phyloP scores from a whole-genome alignment of 768 basidiomycete genomes.

The Scleroderma citrinum region DNA sequence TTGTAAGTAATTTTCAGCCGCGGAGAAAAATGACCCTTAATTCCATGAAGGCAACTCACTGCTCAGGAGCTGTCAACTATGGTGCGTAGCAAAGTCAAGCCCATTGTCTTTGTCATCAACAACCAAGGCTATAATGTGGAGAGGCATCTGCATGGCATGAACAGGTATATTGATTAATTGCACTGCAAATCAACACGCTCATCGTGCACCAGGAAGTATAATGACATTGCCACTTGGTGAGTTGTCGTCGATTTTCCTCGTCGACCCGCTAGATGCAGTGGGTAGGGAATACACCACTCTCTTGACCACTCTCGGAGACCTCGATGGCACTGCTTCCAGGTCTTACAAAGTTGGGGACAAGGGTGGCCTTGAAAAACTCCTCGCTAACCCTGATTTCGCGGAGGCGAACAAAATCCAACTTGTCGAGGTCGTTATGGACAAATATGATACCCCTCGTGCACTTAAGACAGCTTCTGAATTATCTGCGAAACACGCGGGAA shows the following conservation, averaged over 20 bases:
- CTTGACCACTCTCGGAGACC: constrained; percentile 53
- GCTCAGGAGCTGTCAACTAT: constrained; percentile 85
- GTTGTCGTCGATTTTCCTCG: constrained; percentile 5
- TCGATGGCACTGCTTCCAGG: constrained; percentile 40
- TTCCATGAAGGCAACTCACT: constrained; percentile 52
- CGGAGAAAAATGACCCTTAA: constrained; percentile 3
- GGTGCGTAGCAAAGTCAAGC: constrained; percentile 64
- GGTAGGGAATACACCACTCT: constrained; percentile 59
- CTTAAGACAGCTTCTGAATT: constrained; percentile 47
- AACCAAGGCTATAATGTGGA: constrained; percentile 88
- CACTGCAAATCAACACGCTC: not conserved
- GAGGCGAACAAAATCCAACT: constrained; percentile 65
- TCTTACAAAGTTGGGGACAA: constrained; percentile 68
- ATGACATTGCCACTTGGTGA: constrained; percentile 75
- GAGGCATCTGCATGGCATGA: constrained; percentile 62
- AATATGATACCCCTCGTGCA: constrained; percentile 63
- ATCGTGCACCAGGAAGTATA: constrained; percentile 56
- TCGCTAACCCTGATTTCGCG: constrained; percentile 58
- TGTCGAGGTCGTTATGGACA: constrained; percentile 75
- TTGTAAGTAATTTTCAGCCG: constrained; percentile 39
- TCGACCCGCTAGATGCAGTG: not conserved
- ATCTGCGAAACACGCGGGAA: constrained; percentile 9
- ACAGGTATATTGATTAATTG: constrained; percentile 30
- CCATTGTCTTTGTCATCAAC: constrained; percentile 81
- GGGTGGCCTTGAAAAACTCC: constrained; percentile 57